These are phyloP conservation scores for Larix sibirica DNA, from an alignment of 83 land plant genomes.

Conservation along the genomic window DNA sequence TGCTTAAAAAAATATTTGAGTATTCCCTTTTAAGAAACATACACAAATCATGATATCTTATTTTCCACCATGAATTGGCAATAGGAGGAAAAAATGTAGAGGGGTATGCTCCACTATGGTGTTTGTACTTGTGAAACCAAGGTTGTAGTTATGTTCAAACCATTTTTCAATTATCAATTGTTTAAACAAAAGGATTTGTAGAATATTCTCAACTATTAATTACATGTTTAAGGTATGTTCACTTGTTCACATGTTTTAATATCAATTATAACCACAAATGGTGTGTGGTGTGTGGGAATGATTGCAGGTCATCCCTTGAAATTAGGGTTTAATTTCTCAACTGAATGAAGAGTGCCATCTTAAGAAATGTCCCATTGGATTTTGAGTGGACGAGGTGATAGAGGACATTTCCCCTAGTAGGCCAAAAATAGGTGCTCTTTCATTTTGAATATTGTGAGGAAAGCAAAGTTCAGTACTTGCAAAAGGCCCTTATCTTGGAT, in stretches of 20 bases:
- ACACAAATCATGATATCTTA: not conserved
- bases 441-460: slow-evolving; percentile 66
- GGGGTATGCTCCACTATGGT: slow-evolving; percentile 94
- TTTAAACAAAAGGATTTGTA: not conserved
- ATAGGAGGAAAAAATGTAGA: slow-evolving; percentile 88
- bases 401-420: slow-evolving; percentile 24
- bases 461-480: slow-evolving; percentile 33
- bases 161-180: not conserved
- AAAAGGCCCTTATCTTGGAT: slow-evolving; percentile 42
- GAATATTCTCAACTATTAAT: not conserved
- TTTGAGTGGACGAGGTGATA: slow-evolving; percentile 40
- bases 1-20: not conserved
- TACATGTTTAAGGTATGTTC: not conserved
- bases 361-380: no score
- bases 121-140: slow-evolving; percentile 93
- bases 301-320: slow-evolving; percentile 78
- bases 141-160: slow-evolving; percentile 34
- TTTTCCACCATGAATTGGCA: slow-evolving; percentile 20
- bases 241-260: not conserved
- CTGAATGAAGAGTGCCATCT: no score
- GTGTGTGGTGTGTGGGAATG: not conserved
- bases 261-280: no score
- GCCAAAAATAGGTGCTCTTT: slow-evolving; percentile 91
- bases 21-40: not conserved
- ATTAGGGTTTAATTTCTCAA: slow-evolving; percentile 87